A percentile compares a stretch with the other conserved stretches of the same genome.
Evolutionary conservation across 2,329 filamentous ascomycete genomes (phyloP).

Genomic region (Fusarium duplospermum): DNA sequence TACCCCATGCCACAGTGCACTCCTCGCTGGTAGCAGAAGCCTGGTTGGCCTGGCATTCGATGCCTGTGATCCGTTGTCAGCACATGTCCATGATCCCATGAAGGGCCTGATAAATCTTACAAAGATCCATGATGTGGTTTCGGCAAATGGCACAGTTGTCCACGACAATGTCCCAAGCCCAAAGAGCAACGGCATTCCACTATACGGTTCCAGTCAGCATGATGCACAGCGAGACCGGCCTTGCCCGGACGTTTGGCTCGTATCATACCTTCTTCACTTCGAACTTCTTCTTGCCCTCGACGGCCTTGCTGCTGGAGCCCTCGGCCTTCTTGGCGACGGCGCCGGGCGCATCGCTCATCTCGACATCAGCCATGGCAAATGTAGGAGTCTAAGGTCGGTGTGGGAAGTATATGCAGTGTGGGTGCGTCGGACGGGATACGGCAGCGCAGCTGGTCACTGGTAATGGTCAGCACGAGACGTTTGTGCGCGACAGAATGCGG

Average conservation of each 20-base stretch:
- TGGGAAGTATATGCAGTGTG: neutral
- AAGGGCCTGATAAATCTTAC: conserved; percentile 61
- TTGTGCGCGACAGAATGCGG: neutral
- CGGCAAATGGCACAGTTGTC: conserved; percentile 99
- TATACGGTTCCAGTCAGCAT: conserved; percentile 53
- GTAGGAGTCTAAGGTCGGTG: conserved; percentile 4
- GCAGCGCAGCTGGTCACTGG: conserved; percentile 4
- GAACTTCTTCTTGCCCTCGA: conserved; percentile 90
- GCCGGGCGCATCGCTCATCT: conserved; percentile 87
- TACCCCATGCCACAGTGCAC: conserved; percentile 98
- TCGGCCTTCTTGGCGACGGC: conserved; percentile 67
- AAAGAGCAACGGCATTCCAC: conserved; percentile 99
- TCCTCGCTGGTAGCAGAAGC: conserved; percentile 97
- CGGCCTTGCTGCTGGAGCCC: conserved; percentile 60
- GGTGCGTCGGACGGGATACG: neutral
- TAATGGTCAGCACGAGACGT: conserved; percentile 4
- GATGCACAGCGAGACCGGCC: neutral
- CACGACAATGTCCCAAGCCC: conserved; percentile 99
- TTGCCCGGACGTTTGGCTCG: neutral
- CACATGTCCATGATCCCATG: neutral
- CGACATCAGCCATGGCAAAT: conserved; percentile 85
- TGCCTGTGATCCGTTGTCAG: conserved; percentile 63
- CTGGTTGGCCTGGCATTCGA: conserved; percentile 99
- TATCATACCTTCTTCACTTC: conserved; percentile 95
- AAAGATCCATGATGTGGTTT: conserved; percentile 99